Base-by-base conservation (phyloP, 108 stramenopile genomes). In the Fragilariopsis cylindrus region DNA sequence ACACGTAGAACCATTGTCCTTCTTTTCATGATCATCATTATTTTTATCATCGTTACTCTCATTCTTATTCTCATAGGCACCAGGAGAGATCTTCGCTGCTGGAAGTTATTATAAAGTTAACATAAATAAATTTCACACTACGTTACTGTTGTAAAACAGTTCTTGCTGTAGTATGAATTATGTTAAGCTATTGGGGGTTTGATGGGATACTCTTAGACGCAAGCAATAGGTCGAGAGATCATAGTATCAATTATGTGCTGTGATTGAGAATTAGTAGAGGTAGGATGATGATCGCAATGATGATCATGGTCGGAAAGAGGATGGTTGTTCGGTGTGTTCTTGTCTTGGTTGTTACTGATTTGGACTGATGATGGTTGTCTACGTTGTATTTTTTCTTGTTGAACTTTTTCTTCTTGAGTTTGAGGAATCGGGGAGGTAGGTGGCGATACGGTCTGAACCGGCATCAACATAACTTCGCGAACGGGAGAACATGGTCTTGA, bases 51-150 rank as follows among this genome's bases (percentile, higher is more conserved):
- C 62, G 30, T 9, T 45, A 4, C 3, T 44, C 43, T 43, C 45
- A 42, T 15, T 45, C 7, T n/a, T 63, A 11, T 63, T 63, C 62
- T 63, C 74, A 73, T 48, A 65, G 58, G 47, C 84, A 79, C 56
- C 80, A 76, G 73, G 57, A 76, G 77, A 53, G 74, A 86, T 86
- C 85, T 86, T 86, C 85, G 76, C 85, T 82, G 85, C 85, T 86
- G 85, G 85, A 86, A 86, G 85, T 55, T 40, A 50, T n/a, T 67
- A 41, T 60, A 65, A 72, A 65, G 19, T 19, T 52, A 72, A 44
- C 45, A 54, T 45, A 58, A 63, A 52, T 60, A 40, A 41, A 41
- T 50, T 43, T 49, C 18, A 21, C 44, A 63, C 45, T 45, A 43
- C 45, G 62, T 44, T 45, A 45, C 62, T 41, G 62, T n/a, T 45